phyloP scores from a whole-genome alignment of 106 monocot genomes.

The Ottelia alismoides region DNA sequence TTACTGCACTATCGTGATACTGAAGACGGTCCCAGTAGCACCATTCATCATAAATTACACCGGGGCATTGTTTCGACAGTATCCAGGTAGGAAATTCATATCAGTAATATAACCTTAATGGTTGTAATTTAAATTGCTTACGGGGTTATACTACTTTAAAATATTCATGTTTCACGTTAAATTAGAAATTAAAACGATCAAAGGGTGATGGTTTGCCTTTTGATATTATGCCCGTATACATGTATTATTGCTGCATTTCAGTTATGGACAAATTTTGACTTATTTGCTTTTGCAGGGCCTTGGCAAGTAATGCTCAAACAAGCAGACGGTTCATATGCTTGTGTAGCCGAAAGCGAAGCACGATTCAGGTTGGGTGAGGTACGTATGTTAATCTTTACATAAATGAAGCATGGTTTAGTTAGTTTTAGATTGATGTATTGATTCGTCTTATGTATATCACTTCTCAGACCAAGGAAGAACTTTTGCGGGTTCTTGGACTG shows the following conservation, averaged over 20 bases:
- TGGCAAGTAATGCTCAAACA: conserved; percentile 99
- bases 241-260: too few relatives aligned
- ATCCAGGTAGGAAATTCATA: conserved; percentile 59
- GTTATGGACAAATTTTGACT: too few relatives aligned
- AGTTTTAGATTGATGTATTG: too few relatives aligned
- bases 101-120: too few relatives aligned
- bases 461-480: conserved; percentile 82
- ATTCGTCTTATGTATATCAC: background rate
- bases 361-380: conserved; percentile 98
- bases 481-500: conserved; percentile 79
- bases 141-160: too few relatives aligned
- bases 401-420: too few relatives aligned
- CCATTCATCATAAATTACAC: conserved; percentile 86
- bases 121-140: too few relatives aligned
- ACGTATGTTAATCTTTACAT: background rate
- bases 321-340: conserved; percentile 89
- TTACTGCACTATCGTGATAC: background rate
- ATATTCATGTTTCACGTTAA: too few relatives aligned
- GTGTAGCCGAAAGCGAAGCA: conserved; percentile 84
- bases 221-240: too few relatives aligned
- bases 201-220: too few relatives aligned
- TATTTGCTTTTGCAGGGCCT: conserved; percentile 44
- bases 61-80: conserved; percentile 91
- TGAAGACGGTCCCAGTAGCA: conserved; percentile 90
- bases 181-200: too few relatives aligned